phyloP scores from a whole-genome alignment of 306 rosid genomes.

The Sicyos edulis region DNA sequence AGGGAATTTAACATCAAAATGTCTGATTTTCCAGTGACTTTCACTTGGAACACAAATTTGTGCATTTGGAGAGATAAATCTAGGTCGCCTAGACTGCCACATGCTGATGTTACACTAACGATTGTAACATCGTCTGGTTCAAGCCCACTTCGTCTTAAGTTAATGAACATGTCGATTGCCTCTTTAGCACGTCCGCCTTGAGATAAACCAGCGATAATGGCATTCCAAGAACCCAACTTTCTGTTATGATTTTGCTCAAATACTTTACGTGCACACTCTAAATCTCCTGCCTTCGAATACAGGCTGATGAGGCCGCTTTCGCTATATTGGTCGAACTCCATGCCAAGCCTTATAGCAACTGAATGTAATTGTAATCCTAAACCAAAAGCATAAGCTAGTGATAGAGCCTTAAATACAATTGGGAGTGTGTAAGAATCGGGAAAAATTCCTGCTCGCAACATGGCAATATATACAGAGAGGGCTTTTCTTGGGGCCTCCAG shows the following conservation, averaged over 20 bases:
- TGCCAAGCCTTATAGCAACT: conserved; percentile 41
- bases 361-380: conserved; percentile 60
- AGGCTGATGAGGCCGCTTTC: conserved; percentile 54
- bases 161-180: conserved; percentile 36
- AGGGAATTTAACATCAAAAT: conserved; percentile 54
- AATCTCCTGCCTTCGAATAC: conserved; percentile 55
- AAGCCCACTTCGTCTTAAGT: conserved; percentile 48
- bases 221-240: conserved; percentile 76
- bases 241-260: conserved; percentile 59
- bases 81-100: conserved; percentile 61
- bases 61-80: conserved; percentile 51
- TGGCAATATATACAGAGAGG: conserved; percentile 33
- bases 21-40: conserved; percentile 26
- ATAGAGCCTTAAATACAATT: conserved; percentile 49
- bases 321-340: conserved; percentile 51
- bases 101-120: conserved; percentile 55
- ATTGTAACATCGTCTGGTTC: conserved; percentile 56
- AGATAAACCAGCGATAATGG: conserved; percentile 53
- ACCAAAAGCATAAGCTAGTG: conserved; percentile 28
- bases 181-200: conserved; percentile 52
- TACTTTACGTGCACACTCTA: conserved; percentile 44
- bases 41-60: conserved; percentile 49
- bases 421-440: conserved; percentile 68
- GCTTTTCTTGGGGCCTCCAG: conserved; percentile 43
- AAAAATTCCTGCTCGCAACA: conserved; percentile 44